phyloP scores from a whole-genome alignment of 1,284 basidiomycete species.

The Pyrrhoderma noxium region DNA sequence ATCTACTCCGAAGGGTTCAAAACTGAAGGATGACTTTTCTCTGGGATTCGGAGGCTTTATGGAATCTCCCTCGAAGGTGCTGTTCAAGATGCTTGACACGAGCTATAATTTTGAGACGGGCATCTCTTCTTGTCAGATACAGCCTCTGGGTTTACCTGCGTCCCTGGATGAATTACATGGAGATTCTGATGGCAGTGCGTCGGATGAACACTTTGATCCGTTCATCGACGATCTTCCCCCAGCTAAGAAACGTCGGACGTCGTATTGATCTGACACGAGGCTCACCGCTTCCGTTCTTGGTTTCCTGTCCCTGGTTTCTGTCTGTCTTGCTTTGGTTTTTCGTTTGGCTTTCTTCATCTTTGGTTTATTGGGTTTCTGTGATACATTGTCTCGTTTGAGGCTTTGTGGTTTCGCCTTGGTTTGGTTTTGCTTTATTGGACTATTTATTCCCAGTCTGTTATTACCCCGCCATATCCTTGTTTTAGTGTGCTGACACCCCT shows the following conservation, averaged over 20 bases:
- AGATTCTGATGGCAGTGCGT: neutral
- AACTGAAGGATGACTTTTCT: slow-evolving; percentile 2
- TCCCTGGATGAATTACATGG: neutral
- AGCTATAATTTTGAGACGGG: neutral
- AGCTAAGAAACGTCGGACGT: slow-evolving; percentile 6
- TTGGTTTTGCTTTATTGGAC: too few species aligned
- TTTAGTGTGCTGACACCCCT: too few species aligned
- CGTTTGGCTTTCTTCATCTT: too few species aligned
- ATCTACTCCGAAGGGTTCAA: slow-evolving; percentile 3
- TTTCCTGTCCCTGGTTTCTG: too few species aligned
- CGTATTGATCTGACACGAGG: too few species aligned
- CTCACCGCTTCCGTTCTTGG: too few species aligned
- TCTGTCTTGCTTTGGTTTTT: too few species aligned
- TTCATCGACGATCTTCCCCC: neutral
- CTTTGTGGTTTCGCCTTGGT: too few species aligned
- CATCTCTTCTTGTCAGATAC: neutral
- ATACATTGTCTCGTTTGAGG: too few species aligned
- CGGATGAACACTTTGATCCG: neutral
- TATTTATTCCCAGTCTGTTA: too few species aligned
- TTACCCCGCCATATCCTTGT: too few species aligned
- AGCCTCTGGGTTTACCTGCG: neutral
- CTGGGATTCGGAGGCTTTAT: slow-evolving; percentile 7
- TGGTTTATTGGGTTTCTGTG: too few species aligned
- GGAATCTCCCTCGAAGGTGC: neutral
- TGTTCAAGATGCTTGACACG: neutral